Conservation (phyloP, 148 eudicot genomes). For the Fallopia convolvulus region DNA sequence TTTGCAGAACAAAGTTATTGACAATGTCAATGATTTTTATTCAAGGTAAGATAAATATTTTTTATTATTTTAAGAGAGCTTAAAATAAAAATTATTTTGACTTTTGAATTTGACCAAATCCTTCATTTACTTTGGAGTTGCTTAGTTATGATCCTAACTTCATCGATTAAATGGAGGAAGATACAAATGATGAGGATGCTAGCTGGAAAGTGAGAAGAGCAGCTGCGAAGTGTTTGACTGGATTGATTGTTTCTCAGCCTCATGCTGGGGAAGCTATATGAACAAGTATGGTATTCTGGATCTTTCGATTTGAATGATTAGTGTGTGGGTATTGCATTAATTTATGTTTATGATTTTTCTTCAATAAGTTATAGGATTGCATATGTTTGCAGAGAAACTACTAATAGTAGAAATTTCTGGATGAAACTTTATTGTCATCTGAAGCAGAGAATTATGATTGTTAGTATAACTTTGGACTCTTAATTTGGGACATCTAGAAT, state of each 20-base stretch:
- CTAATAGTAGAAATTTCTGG: not conserved
- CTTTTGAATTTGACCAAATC: slow-evolving; percentile 58
- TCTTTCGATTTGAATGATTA: not conserved
- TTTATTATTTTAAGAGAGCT: no score
- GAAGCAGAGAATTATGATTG: no score
- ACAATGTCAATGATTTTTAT: no score
- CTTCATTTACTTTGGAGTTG: slow-evolving; percentile 79
- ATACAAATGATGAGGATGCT: slow-evolving; percentile 84
- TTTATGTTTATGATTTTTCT: not conserved
- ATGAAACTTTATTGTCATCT: no score
- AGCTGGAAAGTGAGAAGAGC: slow-evolving; percentile 99
- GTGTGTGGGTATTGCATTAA: not conserved
- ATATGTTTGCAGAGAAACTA: no score
- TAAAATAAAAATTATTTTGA: no score
- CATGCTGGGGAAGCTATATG: slow-evolving; percentile 78
- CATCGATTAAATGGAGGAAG: slow-evolving; percentile 98
- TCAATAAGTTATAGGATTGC: no score
- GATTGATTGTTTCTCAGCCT: slow-evolving; percentile 91
- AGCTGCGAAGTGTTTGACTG: slow-evolving; percentile 93
- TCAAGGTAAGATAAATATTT: no score
- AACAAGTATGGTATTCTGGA: slow-evolving; percentile 39
- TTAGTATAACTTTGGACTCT: not conserved
- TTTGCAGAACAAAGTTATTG: slow-evolving; percentile 88
- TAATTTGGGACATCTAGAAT: not conserved
- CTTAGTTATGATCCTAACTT: slow-evolving; percentile 97